Base-by-base conservation (phyloP, 176 grass and related monocot species). In the Oryza glumipatula region DNA sequence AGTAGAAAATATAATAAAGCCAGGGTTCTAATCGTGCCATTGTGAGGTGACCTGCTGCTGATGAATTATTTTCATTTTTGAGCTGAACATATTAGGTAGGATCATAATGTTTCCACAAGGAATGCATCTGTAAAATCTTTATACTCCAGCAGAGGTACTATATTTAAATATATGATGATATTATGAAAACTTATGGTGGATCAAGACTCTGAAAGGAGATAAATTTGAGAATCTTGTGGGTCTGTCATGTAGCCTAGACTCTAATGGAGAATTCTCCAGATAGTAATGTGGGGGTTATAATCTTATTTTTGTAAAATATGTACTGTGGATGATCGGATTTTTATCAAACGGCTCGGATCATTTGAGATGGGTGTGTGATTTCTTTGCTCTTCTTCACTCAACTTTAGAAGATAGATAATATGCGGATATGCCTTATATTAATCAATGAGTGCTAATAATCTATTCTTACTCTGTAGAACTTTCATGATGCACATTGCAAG, bases 401-500 rank as follows among this genome's bases (percentile, higher is more conserved):
- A 63, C 58, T 3, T 63, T 63, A 63, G 8, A 58, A 58, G 17
- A 58, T 23, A n/a, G 58, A 23, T 23, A 23, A 63, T 23, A 11
- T 63, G 58, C 23, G 21, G n/a, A 11, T 23, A 23, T 63, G 58
- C n/a, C 21, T 22, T 63, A 23, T 63, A 11, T 23, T 61, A n/a
- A 22, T 63, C 6, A 2, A 22, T 63, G 21, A 51, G 44, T 36
- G 4, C 26, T 80, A 51, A 68, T 35, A 26, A 75, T 84, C 22
- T 66, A 35, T 38, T 23, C 73, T 80, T 56, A n/a, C 72, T 81
- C 72, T 77, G 36, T 33, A 17, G 51, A 82, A 51, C 22, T 82
- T 79, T 89, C 82, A 84, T 86, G 84, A 89, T 89, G 75, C 46
- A 47, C 68, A 86, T 92, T 80, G 73, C 76, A 75, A 68, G 75